These are phyloP conservation scores for Ascoidea tarda DNA, from an alignment of 805 yeast species.

Conservation along the genomic window DNA sequence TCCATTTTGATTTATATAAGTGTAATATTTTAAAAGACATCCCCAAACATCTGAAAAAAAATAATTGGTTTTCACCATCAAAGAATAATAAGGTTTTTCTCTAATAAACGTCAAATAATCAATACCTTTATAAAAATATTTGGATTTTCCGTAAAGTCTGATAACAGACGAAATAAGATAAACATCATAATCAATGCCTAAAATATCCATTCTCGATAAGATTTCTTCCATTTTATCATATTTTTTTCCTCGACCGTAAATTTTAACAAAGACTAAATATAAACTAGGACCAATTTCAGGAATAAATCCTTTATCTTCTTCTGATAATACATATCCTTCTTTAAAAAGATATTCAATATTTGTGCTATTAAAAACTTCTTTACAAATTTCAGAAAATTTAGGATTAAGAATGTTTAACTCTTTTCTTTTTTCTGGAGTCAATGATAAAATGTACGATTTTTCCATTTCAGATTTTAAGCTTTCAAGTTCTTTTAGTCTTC, in stretches of 20 bases:
- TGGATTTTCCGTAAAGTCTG: background rate
- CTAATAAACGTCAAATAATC: background rate
- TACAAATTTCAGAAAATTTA: background rate
- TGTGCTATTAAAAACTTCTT: background rate
- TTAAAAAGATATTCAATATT: too few relatives aligned
- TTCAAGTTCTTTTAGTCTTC: background rate
- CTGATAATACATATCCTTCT: background rate
- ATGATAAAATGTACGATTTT: background rate
- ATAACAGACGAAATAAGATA: background rate
- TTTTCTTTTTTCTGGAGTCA: background rate
- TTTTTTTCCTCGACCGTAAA: background rate
- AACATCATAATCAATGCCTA: background rate
- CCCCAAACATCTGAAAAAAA: background rate
- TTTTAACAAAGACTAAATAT: background rate
- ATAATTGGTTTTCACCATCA: background rate
- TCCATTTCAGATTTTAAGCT: background rate
- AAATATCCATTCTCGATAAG: background rate
- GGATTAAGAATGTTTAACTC: background rate
- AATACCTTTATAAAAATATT: background rate
- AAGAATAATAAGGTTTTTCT: background rate
- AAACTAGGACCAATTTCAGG: background rate
- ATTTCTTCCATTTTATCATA: background rate
- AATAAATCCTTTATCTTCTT: background rate
- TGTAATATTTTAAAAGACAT: too few relatives aligned
- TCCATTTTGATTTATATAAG: too few relatives aligned